Percentiles rank a stretch among this genome's conserved stretches.
phyloP scores from a whole-genome alignment of 345 rosid genomes.

The Cardamine resedifolia region DNA sequence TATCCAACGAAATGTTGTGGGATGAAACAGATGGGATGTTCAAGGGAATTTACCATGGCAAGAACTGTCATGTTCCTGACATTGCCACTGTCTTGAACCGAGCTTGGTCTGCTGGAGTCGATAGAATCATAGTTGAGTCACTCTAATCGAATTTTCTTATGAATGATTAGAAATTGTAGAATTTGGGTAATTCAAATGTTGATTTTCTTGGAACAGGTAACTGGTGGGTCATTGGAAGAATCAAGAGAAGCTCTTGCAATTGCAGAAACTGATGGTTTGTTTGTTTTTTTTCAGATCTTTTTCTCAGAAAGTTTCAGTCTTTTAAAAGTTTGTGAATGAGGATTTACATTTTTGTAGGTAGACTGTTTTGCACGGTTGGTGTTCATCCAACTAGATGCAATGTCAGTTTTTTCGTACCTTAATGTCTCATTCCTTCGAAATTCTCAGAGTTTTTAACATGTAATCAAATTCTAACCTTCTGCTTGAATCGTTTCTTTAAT shows the following conservation, averaged over 20 bases:
- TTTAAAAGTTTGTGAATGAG: neutral
- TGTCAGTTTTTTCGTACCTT: conserved; percentile 42
- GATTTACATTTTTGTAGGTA: conserved; percentile 46
- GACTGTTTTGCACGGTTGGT: conserved; percentile 92
- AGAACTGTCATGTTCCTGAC: conserved; percentile 75
- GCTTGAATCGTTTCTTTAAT: conserved; percentile 20
- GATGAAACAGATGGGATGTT: conserved; percentile 84
- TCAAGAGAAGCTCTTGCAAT: conserved; percentile 95
- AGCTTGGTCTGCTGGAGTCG: conserved; percentile 96
- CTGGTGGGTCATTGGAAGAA: conserved; percentile 93
- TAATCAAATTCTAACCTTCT: neutral
- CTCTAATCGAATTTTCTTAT: neutral
- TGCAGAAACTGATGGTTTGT: conserved; percentile 86
- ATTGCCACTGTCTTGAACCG: conserved; percentile 68
- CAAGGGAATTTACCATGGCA: conserved; percentile 85
- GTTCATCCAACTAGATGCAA: conserved; percentile 98
- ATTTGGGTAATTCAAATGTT: neutral
- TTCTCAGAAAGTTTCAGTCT: neutral
- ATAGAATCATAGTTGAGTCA: conserved; percentile 72
- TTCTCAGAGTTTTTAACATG: neutral
- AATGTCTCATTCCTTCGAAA: neutral
- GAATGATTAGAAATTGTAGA: neutral
- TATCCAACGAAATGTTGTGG: neutral
- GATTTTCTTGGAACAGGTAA: conserved; percentile 54
- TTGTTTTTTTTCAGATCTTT: neutral